These are phyloP conservation scores for Tritrichomonas musculus DNA, from an alignment of 208 protist species.

Conservation along the genomic window DNA sequence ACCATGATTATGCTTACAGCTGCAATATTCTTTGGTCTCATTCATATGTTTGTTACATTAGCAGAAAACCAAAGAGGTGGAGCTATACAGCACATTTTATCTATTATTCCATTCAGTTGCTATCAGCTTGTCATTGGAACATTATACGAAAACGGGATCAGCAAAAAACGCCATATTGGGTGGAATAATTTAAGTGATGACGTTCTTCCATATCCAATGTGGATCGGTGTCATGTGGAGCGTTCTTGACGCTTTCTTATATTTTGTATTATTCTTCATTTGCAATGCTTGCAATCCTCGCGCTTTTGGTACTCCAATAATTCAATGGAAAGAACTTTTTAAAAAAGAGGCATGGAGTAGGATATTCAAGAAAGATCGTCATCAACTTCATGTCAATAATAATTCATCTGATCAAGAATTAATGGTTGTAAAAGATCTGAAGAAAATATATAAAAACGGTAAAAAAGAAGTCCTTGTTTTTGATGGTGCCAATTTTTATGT, in stretches of 20 bases:
- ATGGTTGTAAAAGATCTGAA: not conserved
- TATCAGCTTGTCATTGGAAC: not conserved
- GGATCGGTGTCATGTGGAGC: not conserved
- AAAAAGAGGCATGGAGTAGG: not conserved
- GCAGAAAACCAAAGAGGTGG: not conserved
- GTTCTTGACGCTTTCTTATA: not conserved
- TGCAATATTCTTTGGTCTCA: not conserved
- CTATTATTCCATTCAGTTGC: not conserved
- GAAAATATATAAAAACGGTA: not conserved
- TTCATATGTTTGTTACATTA: not conserved
- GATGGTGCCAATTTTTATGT: not conserved
- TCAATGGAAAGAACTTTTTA: not conserved
- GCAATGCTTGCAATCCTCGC: not conserved
- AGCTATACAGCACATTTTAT: not conserved
- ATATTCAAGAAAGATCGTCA: not conserved
- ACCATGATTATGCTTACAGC: not conserved
- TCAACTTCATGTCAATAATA: not conserved
- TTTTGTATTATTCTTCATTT: not conserved
- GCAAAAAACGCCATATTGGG: not conserved
- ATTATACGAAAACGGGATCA: not conserved
- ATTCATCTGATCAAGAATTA: not conserved
- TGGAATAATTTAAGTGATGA: not conserved
- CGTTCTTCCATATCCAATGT: not conserved
- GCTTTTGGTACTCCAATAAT: not conserved
- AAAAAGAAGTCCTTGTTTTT: not conserved